Conservation (phyloP, 2,329 filamentous ascomycete species). For the Fusarium concolor region DNA sequence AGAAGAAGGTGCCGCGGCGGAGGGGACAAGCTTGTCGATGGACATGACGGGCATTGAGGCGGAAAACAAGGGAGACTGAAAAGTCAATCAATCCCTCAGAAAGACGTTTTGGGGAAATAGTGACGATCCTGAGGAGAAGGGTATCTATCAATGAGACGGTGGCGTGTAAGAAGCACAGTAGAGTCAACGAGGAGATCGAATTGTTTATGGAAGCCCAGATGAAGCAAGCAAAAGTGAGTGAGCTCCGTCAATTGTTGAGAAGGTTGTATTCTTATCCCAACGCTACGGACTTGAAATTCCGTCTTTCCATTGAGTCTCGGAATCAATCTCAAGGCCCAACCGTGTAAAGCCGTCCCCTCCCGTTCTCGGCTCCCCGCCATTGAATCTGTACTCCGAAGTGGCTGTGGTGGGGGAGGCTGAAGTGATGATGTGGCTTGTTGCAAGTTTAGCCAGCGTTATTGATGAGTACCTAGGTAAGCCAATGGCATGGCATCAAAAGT, state of each 20-base stretch:
- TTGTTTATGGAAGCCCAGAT: slow-evolving; percentile 1
- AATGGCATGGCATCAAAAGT: background rate
- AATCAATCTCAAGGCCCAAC: slow-evolving; percentile 24
- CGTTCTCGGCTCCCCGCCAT: slow-evolving; percentile 40
- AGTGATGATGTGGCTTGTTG: slow-evolving; percentile 26
- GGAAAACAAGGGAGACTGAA: background rate
- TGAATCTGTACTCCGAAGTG: slow-evolving; percentile 27
- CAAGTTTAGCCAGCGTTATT: background rate
- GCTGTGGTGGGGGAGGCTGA: slow-evolving; percentile 45
- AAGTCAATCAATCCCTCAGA: slow-evolving; percentile 1
- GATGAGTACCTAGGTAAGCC: background rate
- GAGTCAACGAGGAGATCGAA: background rate
- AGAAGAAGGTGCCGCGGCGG: slow-evolving; percentile 29
- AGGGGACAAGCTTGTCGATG: slow-evolving; percentile 38
- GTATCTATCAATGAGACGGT: slow-evolving; percentile 2
- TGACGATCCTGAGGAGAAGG: slow-evolving; percentile 17
- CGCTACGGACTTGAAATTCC: slow-evolving; percentile 29
- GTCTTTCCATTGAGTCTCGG: slow-evolving; percentile 31
- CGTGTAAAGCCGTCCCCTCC: slow-evolving; percentile 46
- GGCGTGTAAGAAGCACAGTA: slow-evolving; percentile 3
- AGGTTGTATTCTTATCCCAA: slow-evolving; percentile 20
- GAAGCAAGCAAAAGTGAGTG: background rate
- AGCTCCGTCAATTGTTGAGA: slow-evolving; percentile 11
- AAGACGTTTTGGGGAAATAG: slow-evolving; percentile 15
- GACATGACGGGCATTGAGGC: slow-evolving; percentile 44